These are phyloP conservation scores for Saccharomycopsis olivae DNA, from an alignment of 805 yeast species.

Conservation along the genomic window DNA sequence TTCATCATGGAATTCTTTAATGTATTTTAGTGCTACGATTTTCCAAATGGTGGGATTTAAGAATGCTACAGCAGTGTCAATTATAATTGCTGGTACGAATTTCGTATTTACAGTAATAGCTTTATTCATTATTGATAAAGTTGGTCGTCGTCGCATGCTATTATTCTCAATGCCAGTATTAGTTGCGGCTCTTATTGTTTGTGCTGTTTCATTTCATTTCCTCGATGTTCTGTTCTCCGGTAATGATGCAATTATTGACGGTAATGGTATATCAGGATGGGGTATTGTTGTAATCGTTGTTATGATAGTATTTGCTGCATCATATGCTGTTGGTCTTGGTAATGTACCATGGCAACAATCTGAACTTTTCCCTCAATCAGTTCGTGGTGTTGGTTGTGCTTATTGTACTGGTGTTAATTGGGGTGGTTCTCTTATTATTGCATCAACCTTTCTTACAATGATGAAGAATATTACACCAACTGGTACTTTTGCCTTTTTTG, in stretches of 20 bases:
- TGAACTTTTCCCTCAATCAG: constrained; percentile 88
- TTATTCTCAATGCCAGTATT: constrained; percentile 78
- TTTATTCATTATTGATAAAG: constrained; percentile 71
- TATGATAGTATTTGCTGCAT: constrained; percentile 81
- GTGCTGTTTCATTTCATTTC: constrained; percentile 89
- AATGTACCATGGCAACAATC: constrained; percentile 98
- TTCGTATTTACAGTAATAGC: constrained; percentile 82
- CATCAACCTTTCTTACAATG: constrained; percentile 91
- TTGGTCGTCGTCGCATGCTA: constrained; percentile 81
- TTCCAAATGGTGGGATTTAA: constrained; percentile 84
- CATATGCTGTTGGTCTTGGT: constrained; percentile 91
- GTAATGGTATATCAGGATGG: constrained; percentile 61
- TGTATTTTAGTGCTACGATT: constrained; percentile 91
- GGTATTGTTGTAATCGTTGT: constrained; percentile 77
- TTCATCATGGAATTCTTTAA: constrained; percentile 90
- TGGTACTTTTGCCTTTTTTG: constrained; percentile 88
- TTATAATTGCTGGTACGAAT: constrained; percentile 90
- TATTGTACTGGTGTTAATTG: constrained; percentile 90
- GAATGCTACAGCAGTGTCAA: constrained; percentile 88
- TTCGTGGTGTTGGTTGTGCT: constrained; percentile 86
- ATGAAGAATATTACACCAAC: constrained; percentile 86
- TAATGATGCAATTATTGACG: constrained; percentile 30
- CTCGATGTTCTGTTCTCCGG: constrained; percentile 51
- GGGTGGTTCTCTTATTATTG: constrained; percentile 87
- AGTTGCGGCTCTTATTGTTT: constrained; percentile 63